Evolutionary conservation across 768 basidiomycete species (phyloP), one percentile per base, ranked within the genome.

Genomic region (Lactifluus echinatus): DNA sequence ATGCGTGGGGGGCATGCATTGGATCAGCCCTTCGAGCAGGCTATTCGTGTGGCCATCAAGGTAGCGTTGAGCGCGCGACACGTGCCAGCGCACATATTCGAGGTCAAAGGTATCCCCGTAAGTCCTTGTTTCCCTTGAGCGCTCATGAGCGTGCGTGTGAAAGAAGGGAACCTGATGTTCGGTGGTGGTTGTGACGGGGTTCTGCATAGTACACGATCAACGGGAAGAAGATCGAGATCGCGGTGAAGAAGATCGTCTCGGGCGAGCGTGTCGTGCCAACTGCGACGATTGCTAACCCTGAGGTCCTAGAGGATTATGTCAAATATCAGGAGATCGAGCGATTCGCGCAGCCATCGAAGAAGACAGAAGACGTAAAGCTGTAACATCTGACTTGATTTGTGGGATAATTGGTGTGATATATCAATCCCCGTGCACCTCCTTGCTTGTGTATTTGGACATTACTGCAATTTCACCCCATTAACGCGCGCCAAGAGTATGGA

Each of bases 181-280:
- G 23, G 14, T 8, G 23, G 28, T 50, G 55, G 14, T 24, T 17
- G 23, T 51, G 56, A 10, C 21, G 21, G 19, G 31, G 12, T 12
- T 42, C 21, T 42, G n/a, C 15, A 14, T 55, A 87, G 87, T 86
- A 87, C 61, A 88, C 85, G 0, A 81, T 86, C 8, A 87, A 87
- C 48, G 81, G 81, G 10, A 89, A 87, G 74, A 87, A 87, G 66
- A 85, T 87, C 42, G 87, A 87, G 69, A 86, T 88, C 28, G 85
- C 83, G 2, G 82, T 87, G 49, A 88, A 87, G 68, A 84, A 87
- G 64, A 84, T 88, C 55, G 75, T 87, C 40, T 87, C 84, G n/a
- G 85, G 85, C 1, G 72, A 74, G 11, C 74, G 79, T 56, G 60
- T 86, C 42, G 75, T 79, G 62, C 84, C 85, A 3, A 88, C 85